Conservation (phyloP, 2,329 filamentous ascomycete species). For the Penicillium digitatum region DNA sequence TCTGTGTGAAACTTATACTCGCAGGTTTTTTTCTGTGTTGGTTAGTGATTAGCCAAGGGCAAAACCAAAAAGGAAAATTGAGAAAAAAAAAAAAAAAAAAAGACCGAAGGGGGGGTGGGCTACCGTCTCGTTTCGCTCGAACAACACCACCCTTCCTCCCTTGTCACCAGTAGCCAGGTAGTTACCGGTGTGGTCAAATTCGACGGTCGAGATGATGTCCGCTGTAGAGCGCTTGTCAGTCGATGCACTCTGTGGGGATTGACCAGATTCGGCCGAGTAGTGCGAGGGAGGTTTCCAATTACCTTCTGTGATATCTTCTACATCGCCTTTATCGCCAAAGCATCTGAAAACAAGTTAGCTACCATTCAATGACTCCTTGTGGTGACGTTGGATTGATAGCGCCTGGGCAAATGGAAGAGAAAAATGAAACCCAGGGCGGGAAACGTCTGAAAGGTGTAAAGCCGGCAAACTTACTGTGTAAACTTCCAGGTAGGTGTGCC, state of each 20-base stretch:
- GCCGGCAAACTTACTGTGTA: constrained; percentile 72
- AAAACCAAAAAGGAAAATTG: background rate
- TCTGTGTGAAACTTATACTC: constrained; percentile 99
- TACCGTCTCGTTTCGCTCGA: constrained; percentile 85
- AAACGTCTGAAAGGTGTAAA: background rate
- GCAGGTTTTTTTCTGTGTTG: constrained; percentile 90
- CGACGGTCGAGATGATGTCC: constrained; percentile 52
- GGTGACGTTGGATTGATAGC: background rate
- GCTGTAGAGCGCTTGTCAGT: constrained; percentile 31
- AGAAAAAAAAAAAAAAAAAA: background rate
- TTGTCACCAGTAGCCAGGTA: constrained; percentile 53
- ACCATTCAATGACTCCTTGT: background rate
- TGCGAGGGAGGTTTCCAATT: constrained; percentile 19
- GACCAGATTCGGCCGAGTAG: constrained; percentile 2
- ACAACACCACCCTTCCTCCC: constrained; percentile 50
- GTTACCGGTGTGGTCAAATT: constrained; percentile 52
- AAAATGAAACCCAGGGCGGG: background rate
- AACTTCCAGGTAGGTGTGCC: constrained; percentile 99
- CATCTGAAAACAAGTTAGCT: constrained; percentile 58
- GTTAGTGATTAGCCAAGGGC: constrained; percentile 31
- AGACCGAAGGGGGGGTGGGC: constrained; percentile 3
- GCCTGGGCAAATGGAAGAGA: background rate
- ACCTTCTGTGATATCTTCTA: constrained; percentile 98
- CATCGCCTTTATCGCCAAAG: constrained; percentile 99
- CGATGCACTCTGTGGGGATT: constrained; percentile 2